Base-by-base conservation (phyloP, 192 early-diverging fungal genomes). In the Thamnidium elegans region DNA sequence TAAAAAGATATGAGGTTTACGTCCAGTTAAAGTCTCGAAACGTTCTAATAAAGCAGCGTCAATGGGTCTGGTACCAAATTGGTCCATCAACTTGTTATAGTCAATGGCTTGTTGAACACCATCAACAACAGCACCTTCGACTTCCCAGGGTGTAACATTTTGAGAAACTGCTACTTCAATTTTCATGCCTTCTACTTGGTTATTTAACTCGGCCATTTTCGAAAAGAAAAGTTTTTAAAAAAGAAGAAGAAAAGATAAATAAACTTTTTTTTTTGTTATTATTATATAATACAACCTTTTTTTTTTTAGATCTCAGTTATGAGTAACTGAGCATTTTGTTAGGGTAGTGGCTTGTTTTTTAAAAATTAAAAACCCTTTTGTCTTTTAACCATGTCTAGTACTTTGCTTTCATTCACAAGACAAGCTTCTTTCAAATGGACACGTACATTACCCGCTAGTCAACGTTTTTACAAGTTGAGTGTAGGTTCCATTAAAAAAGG, bases 111-210 rank as follows among this genome's bases (percentile, higher is more conserved):
- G 81, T 23, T 81, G 76, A 65, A 89, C 87, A 66, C 96, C 96
- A 70, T 95, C 89, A 3, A 89, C 93, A 48, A 90, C 79, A 23
- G 91, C 92, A 66, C 95, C 96, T 73, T 96, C 83, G 1, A 99
- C 97, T 43, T 90, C 85, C 93, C 93, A 99, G 42, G 97, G 97
- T 19, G 89, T 92, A 36, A 99, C 85, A 67, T 77, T 70, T 73
- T 89, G 88, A 23, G 81, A 82, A 21, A 51, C 39, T 44, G 54
- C 7, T 23, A n/a, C 50, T 45, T 68, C 39, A 44, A 68, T 42
- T n/a, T 53, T 50, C 7, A 68, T 23, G 52, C 50, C 20, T 32
- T 23, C 59, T 31, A 56, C 55, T 21, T 56, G 30, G 19, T 30
- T 17, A 36, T 26, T 10, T 39, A 59, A 15, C 30, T 63, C 47